These are phyloP conservation scores for Colletotrichum sp. DNA, from an alignment of 2,329 filamentous ascomycete genomes.

Conservation along the genomic window DNA sequence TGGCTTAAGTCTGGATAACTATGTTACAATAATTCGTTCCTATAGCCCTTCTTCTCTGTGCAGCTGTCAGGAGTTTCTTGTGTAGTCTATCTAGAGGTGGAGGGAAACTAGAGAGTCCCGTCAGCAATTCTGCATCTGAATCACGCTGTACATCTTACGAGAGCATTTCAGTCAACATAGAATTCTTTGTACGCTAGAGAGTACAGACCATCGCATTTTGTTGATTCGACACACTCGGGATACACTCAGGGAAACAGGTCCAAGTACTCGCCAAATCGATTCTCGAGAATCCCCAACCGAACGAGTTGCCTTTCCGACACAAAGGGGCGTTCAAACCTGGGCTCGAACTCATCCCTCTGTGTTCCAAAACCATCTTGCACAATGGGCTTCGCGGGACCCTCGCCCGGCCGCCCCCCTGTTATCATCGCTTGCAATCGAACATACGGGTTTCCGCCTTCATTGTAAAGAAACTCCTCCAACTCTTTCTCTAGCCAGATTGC, in stretches of 20 bases:
- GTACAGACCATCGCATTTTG: too few relatives aligned
- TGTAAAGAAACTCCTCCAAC: slow-evolving; percentile 26
- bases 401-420: neutral
- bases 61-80: too few relatives aligned
- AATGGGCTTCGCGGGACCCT: neutral
- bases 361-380: neutral
- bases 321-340: neutral
- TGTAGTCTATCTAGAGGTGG: too few relatives aligned
- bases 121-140: too few relatives aligned
- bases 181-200: fast-evolving
- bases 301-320: neutral
- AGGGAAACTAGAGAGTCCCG: too few relatives aligned
- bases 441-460: slow-evolving; percentile 26
- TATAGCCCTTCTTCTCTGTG: fast-evolving
- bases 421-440: neutral
- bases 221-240: neutral
- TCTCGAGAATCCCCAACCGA: neutral
- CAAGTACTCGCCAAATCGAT: neutral
- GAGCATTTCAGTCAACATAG: too few relatives aligned
- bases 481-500: slow-evolving; percentile 9
- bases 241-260: neutral
- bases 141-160: too few relatives aligned
- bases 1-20: too few relatives aligned
- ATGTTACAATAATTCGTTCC: too few relatives aligned
- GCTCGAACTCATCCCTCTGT: neutral